Evolutionary conservation across 352 stramenopile genomes (phyloP).

Genomic region (Phytophthora agathidicida): DNA sequence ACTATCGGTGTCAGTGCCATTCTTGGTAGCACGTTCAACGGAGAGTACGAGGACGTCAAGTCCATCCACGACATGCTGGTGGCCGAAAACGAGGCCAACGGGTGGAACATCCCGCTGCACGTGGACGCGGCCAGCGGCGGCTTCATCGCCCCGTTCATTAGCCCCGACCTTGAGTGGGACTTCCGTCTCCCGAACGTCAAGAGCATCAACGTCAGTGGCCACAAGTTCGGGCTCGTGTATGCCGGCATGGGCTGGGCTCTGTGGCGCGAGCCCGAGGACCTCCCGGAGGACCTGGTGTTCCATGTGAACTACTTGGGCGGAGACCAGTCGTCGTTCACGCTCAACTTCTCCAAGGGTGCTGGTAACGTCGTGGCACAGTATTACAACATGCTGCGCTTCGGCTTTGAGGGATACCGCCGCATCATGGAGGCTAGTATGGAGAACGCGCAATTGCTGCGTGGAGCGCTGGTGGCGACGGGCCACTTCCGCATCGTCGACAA

Average conservation of each 20-base stretch:
- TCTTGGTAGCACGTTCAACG: conserved; percentile 93
- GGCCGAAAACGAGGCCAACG: conserved; percentile 84
- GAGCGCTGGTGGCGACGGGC: conserved; percentile 73
- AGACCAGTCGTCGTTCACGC: conserved; percentile 91
- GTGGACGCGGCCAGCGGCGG: conserved; percentile 92
- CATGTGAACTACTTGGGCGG: conserved; percentile 93
- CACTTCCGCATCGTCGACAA: conserved; percentile 92
- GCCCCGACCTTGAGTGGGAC: conserved; percentile 89
- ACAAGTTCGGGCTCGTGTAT: conserved; percentile 95
- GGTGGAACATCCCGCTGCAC: conserved; percentile 89
- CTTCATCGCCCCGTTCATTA: conserved; percentile 93
- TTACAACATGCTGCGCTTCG: conserved; percentile 94
- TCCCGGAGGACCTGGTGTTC: conserved; percentile 90
- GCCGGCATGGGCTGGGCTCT: conserved; percentile 93
- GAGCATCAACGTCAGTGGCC: conserved; percentile 93
- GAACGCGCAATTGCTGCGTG: conserved; percentile 82
- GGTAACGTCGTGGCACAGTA: conserved; percentile 91
- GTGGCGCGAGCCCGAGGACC: conserved; percentile 82
- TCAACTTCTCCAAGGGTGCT: conserved; percentile 94
- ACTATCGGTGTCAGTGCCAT: conserved; percentile 93
- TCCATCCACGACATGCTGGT: conserved; percentile 90
- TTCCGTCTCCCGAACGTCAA: conserved; percentile 92
- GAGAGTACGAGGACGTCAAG: conserved; percentile 93
- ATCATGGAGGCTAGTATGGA: conserved; percentile 93
- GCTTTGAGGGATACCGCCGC: conserved; percentile 86